Conservation (phyloP, 352 stramenopile species). For the Phytophthora cryptogea region DNA sequence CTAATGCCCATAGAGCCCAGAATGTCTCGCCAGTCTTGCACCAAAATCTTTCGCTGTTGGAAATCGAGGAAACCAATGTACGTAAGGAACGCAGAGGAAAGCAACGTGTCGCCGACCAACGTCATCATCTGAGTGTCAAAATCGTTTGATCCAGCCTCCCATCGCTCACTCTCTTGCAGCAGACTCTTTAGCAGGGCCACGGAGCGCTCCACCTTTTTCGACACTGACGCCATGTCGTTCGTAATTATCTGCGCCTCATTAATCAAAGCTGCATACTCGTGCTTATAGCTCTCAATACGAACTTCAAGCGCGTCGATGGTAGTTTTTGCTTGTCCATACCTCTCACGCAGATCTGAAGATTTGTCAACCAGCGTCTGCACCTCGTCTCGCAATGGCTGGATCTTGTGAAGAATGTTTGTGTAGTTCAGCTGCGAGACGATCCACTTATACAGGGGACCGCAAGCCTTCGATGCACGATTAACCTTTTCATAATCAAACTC, state of each 20-base stretch:
- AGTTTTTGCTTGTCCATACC: slow-evolving; percentile 93
- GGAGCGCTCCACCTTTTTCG: slow-evolving; percentile 96
- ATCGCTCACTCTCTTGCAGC: slow-evolving; percentile 97
- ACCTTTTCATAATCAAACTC: slow-evolving; percentile 93
- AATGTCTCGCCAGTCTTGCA: slow-evolving; percentile 95
- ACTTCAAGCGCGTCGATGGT: slow-evolving; percentile 95
- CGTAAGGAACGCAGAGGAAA: slow-evolving; percentile 97
- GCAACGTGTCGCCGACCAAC: slow-evolving; percentile 96
- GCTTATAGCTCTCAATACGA: slow-evolving; percentile 98
- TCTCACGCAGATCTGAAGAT: slow-evolving; percentile 89
- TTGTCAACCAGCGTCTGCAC: slow-evolving; percentile 97
- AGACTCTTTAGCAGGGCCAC: slow-evolving; percentile 98
- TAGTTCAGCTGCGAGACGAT: slow-evolving; percentile 98
- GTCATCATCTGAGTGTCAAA: slow-evolving; percentile 97
- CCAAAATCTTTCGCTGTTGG: slow-evolving; percentile 94
- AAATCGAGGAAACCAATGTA: slow-evolving; percentile 99
- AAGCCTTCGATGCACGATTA: slow-evolving; percentile 95
- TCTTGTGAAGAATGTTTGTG: slow-evolving; percentile 97
- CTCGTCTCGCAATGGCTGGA: slow-evolving; percentile 98
- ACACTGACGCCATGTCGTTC: slow-evolving; percentile 97
- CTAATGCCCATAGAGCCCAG: slow-evolving; percentile 93
- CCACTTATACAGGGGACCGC: slow-evolving; percentile 99
- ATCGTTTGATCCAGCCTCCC: slow-evolving; percentile 95
- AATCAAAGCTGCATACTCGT: slow-evolving; percentile 98
- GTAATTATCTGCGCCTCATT: slow-evolving; percentile 98